Evolutionary conservation across 257 asterid species (phyloP).

Genomic region (Solanum lignicaule): DNA sequence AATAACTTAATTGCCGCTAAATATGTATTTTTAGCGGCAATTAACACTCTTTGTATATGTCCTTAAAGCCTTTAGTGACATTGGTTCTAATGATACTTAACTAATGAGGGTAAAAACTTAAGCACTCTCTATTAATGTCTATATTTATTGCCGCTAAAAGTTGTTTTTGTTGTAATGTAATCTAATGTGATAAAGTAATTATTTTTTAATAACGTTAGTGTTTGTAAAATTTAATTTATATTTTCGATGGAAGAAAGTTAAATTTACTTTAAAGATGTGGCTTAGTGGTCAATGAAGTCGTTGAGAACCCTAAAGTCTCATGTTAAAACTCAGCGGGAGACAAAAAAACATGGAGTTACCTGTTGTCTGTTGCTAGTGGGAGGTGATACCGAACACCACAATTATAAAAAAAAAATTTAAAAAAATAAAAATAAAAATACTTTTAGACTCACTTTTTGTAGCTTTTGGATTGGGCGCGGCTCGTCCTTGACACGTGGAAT

Average conservation of each 20-base stretch:
- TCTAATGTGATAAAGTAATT: not conserved
- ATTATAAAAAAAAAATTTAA: no score
- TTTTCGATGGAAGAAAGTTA: not conserved
- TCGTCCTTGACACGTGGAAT: constrained; percentile 23
- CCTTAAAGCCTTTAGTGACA: no score
- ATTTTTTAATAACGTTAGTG: not conserved
- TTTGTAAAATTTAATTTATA: not conserved
- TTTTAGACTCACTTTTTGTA: constrained; percentile 27
- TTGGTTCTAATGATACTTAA: no score
- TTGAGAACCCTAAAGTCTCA: not conserved
- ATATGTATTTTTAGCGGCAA: no score
- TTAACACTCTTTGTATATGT: no score
- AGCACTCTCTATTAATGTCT: no score
- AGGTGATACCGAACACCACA: not conserved
- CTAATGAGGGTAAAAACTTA: no score
- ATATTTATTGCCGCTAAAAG: no score
- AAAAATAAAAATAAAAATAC: not conserved
- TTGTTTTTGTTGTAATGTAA: no score
- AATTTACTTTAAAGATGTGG: not conserved
- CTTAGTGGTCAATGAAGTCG: no score
- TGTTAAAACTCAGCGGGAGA: not conserved
- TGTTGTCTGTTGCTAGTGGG: not conserved
- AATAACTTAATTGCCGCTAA: no score
- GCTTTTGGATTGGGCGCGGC: constrained; percentile 37
- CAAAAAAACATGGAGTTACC: not conserved